Conservation (phyloP, 805 yeast species). For the Wickerhamiella alocasiicola region DNA sequence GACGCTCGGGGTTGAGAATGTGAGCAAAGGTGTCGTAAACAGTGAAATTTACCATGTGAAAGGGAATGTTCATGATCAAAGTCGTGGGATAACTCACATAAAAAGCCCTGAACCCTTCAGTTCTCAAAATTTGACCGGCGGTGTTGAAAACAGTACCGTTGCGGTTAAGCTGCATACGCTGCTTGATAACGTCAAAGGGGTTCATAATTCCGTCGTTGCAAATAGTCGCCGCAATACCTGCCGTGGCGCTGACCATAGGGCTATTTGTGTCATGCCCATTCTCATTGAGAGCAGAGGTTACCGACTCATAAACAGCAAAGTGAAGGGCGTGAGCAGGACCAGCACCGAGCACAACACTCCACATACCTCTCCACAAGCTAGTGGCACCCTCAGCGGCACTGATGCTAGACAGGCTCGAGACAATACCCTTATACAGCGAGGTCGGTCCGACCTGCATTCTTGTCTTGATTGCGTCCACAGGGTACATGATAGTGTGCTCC, state of each 20-base stretch:
- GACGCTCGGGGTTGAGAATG: constrained; percentile 56
- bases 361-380: constrained; percentile 88
- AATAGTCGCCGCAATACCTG: constrained; percentile 88
- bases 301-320: constrained; percentile 82
- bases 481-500: constrained; percentile 97
- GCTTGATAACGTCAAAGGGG: constrained; percentile 91
- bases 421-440: constrained; percentile 32
- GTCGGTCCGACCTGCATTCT: constrained; percentile 61
- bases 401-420: constrained; percentile 59
- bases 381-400: constrained; percentile 78
- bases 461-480: constrained; percentile 91
- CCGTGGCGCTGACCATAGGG: constrained; percentile 70
- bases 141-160: constrained; percentile 16
- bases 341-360: constrained; percentile 89
- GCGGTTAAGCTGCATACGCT: constrained; percentile 65
- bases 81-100: constrained; percentile 93
- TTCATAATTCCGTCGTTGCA: constrained; percentile 94
- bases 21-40: constrained; percentile 78
- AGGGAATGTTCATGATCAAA: constrained; percentile 79
- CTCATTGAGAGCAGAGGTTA: constrained; percentile 42
- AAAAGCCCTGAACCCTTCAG: constrained; percentile 52
- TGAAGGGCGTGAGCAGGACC: constrained; percentile 98
- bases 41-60: constrained; percentile 88
- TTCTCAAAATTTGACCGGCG: constrained; percentile 25
- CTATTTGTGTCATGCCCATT: constrained; percentile 43